Conservation (phyloP, 2,329 filamentous ascomycete species). For the Acarospora socialis region DNA sequence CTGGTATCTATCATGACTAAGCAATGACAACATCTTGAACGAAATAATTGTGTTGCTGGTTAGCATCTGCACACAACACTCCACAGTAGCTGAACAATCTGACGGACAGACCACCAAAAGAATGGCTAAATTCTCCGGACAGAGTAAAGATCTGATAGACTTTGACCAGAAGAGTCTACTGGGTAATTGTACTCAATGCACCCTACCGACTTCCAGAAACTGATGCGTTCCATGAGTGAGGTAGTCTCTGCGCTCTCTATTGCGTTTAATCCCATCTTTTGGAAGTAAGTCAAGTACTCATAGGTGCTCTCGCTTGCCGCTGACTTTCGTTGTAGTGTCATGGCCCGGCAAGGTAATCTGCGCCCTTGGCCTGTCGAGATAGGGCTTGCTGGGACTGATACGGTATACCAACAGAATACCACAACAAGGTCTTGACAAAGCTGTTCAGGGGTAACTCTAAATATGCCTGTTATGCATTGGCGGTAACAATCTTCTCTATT, state of each 20-base stretch:
- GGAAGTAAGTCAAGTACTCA: conserved; percentile 60
- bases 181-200: conserved; percentile 34
- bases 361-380: conserved; percentile 8
- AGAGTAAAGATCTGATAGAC: conserved; percentile 31
- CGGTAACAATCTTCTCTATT: conserved; percentile 76
- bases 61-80: too few relatives aligned
- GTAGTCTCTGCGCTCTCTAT: conserved; percentile 73
- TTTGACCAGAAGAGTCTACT: conserved; percentile 52
- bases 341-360: conserved; percentile 61
- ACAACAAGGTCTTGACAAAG: conserved; percentile 75
- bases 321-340: conserved; percentile 42
- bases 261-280: conserved; percentile 95
- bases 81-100: too few relatives aligned
- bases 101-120: too few relatives aligned
- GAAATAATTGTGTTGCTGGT: too few relatives aligned
- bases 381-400: conserved; percentile 2
- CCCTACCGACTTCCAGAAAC: conserved; percentile 10
- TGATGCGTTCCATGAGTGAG: conserved; percentile 3
- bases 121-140: conserved; percentile 6
- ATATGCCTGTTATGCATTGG: conserved; percentile 78
- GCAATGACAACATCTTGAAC: too few relatives aligned
- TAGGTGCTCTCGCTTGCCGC: conserved; percentile 7
- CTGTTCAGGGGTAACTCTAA: conserved; percentile 67
- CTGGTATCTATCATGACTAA: too few relatives aligned
- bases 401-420: conserved; percentile 54